These are phyloP conservation scores for Scleroderma citrinum DNA, from an alignment of 768 basidiomycete species.

Conservation along the genomic window DNA sequence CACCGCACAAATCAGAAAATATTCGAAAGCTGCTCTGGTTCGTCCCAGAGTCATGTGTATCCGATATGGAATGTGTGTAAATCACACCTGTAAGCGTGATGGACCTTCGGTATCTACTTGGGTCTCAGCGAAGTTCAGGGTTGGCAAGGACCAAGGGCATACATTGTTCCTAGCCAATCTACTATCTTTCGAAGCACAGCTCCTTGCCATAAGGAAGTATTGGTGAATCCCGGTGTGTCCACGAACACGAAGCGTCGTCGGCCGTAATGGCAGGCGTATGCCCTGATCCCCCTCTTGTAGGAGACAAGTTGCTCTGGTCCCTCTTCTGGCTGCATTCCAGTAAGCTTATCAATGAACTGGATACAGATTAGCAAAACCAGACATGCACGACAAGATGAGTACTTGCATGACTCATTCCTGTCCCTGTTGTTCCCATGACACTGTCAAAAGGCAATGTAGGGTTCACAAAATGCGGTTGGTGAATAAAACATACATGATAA, in stretches of 20 bases:
- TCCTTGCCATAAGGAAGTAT: too few species aligned
- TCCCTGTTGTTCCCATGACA: not conserved
- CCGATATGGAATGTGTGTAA: not conserved
- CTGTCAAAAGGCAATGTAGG: too few species aligned
- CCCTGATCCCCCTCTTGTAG: not conserved
- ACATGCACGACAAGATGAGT: not conserved
- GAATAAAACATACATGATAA: too few species aligned
- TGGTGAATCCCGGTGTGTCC: not conserved
- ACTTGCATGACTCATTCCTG: not conserved
- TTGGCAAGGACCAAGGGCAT: too few species aligned
- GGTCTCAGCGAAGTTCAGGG: too few species aligned
- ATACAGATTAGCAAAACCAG: not conserved
- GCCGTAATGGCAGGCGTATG: not conserved
- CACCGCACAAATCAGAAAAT: not conserved
- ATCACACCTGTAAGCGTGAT: not conserved
- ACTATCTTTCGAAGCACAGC: too few species aligned
- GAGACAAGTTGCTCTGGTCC: not conserved
- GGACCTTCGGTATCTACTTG: not conserved
- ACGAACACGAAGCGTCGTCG: not conserved
- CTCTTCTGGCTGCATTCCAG: not conserved
- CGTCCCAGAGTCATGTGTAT: not conserved
- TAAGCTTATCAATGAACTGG: not conserved
- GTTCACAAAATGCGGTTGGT: too few species aligned
- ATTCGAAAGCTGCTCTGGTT: not conserved
- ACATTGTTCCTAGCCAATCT: too few species aligned